These are phyloP conservation scores for Carex kokanica DNA, from an alignment of 176 grass and related monocot species.

Conservation along the genomic window DNA sequence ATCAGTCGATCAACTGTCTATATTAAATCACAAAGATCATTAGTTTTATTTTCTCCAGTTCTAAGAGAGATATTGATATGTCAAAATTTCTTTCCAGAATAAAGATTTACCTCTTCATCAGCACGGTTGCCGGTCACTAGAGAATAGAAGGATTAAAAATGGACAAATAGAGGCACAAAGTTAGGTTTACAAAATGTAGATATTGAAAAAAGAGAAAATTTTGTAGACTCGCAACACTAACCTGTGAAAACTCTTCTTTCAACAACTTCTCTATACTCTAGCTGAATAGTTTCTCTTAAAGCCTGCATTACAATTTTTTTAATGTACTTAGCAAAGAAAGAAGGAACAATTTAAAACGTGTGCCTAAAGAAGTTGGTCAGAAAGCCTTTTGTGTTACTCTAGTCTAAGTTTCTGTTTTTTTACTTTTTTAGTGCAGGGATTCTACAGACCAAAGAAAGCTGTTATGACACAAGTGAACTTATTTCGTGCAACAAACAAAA, in stretches of 20 bases:
- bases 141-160: conserved; percentile 5
- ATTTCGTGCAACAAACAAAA: background rate
- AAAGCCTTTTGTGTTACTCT: background rate
- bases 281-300: conserved; percentile 81
- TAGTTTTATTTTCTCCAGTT: conserved; percentile 7
- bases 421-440: background rate
- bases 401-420: background rate
- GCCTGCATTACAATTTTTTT: conserved; percentile 43
- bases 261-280: conserved; percentile 79
- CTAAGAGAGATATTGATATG: background rate
- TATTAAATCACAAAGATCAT: conserved; percentile 24
- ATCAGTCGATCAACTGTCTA: conserved; percentile 80
- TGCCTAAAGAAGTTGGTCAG: background rate
- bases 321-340: conserved; percentile 1
- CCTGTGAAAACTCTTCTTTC: conserved; percentile 93
- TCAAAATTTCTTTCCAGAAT: background rate
- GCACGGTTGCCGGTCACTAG: conserved; percentile 72
- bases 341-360: background rate
- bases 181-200: conserved; percentile 2
- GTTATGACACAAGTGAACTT: background rate
- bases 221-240: background rate
- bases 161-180: background rate
- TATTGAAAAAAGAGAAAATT: background rate
- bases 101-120: conserved; percentile 65
- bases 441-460: background rate